Evolutionary conservation across 352 stramenopile genomes (phyloP).

Genomic region (Ophiocytium majus): DNA sequence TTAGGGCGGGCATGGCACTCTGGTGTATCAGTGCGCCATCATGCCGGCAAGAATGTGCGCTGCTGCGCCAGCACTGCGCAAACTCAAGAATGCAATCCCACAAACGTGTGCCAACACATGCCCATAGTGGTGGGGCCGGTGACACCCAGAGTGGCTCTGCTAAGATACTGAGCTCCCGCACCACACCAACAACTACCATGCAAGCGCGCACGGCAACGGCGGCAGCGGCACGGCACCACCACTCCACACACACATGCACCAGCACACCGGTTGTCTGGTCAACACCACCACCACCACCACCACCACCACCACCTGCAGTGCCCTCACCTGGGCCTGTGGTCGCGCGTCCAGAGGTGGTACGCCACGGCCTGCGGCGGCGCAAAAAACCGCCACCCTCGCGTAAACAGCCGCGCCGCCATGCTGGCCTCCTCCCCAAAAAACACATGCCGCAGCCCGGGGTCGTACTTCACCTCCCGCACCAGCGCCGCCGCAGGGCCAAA

Average conservation of each 20-base stretch:
- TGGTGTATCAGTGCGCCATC: background rate
- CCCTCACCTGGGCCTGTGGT: conserved; percentile 69
- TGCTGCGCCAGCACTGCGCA: too few relatives aligned
- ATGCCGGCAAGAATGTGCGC: background rate
- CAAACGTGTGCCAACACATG: too few relatives aligned
- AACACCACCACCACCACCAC: conserved; percentile 7
- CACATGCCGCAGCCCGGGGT: conserved; percentile 72
- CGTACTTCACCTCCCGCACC: conserved; percentile 71
- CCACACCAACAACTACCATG: background rate
- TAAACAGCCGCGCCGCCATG: conserved; percentile 83
- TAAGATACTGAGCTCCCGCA: too few relatives aligned
- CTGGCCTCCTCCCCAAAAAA: conserved; percentile 89
- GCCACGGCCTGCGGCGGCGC: conserved; percentile 67
- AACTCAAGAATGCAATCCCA: too few relatives aligned
- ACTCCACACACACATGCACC: background rate
- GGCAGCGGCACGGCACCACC: background rate
- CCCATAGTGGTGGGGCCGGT: too few relatives aligned
- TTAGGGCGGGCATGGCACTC: background rate
- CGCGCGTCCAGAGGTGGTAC: conserved; percentile 84
- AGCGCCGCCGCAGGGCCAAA: conserved; percentile 59
- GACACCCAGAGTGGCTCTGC: too few relatives aligned
- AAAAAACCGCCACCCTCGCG: conserved; percentile 81
- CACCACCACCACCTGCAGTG: too few relatives aligned
- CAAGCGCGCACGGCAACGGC: background rate
- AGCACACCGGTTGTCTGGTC: too few relatives aligned